A percentile compares a stretch with the other conserved stretches of the same genome.
Conservation (phyloP, 169 alveolate species). For the Plasmodium reichenowi region DNA sequence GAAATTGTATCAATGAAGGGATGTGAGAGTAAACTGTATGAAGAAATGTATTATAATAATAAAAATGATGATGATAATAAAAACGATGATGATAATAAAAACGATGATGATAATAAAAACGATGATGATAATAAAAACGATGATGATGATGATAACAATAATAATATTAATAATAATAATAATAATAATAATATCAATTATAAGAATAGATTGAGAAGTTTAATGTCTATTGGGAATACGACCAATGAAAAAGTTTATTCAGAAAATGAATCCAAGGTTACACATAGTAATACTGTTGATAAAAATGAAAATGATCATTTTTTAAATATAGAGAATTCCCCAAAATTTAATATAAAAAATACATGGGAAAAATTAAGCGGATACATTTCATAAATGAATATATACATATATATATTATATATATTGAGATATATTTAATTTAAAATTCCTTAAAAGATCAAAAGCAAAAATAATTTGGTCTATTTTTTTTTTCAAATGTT, state of each 20-base stretch:
- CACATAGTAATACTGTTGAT: not conserved
- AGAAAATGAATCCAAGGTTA: constrained; percentile 5
- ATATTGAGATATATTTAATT: too few relatives aligned
- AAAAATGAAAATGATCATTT: not conserved
- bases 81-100: not conserved
- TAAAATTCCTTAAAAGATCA: not conserved
- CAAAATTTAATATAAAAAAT: constrained; percentile 71
- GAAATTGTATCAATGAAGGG: constrained; percentile 2
- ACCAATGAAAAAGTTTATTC: not conserved
- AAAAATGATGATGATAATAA: not conserved
- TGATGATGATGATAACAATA: not conserved
- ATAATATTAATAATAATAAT: too few relatives aligned
- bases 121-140: not conserved
- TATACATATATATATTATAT: not conserved
- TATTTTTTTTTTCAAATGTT: too few relatives aligned
- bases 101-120: not conserved
- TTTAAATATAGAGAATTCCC: constrained; percentile 26
- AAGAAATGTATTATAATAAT: not conserved
- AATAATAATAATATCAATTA: too few relatives aligned
- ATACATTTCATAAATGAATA: constrained; percentile 34
- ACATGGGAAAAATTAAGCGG: constrained; percentile 73
- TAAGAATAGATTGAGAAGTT: not conserved
- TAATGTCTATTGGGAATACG: not conserved
- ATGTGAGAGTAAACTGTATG: not conserved
- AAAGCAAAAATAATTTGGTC: not conserved